Conservation (phyloP, 2,329 filamentous ascomycete genomes). For the Cercospora nicotianae region DNA sequence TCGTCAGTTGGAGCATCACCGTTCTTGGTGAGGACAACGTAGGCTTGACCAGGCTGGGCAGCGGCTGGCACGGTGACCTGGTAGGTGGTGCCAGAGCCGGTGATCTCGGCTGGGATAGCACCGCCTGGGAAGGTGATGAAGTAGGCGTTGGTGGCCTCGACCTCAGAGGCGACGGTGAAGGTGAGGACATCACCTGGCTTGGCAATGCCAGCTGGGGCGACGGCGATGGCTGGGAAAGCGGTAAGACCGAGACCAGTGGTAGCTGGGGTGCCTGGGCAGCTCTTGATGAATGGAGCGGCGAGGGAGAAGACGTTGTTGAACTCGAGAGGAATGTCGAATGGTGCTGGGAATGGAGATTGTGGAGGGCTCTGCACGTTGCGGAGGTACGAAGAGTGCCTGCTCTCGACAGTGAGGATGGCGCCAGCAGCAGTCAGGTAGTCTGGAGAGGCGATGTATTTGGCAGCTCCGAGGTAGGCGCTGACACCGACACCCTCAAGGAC, state of each 20-base stretch:
- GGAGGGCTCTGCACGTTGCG: conserved; percentile 35
- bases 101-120: conserved; percentile 27
- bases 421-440: conserved; percentile 62
- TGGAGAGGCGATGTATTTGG: conserved; percentile 57
- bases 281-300: conserved; percentile 61
- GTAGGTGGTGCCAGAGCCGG: conserved; percentile 24
- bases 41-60: conserved; percentile 32
- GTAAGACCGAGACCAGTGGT: conserved; percentile 35
- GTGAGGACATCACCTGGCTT: conserved; percentile 29
- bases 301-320: conserved; percentile 64
- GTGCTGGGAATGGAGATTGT: conserved; percentile 54
- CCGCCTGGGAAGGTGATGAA: conserved; percentile 32
- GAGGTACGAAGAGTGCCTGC: conserved; percentile 64
- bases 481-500: conserved; percentile 60
- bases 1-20: conserved; percentile 28
- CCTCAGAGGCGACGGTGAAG: conserved; percentile 26
- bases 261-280: conserved; percentile 56
- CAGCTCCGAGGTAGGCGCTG: conserved; percentile 63
- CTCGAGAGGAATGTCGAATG: conserved; percentile 61
- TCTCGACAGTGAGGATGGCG: conserved; percentile 64
- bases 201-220: conserved; percentile 16
- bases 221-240: conserved; percentile 38
- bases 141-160: conserved; percentile 26
- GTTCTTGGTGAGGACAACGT: conserved; percentile 32
- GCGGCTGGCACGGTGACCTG: conserved; percentile 22